Conservation (phyloP, 345 rosid species). For the Aurinia saxatilis region DNA sequence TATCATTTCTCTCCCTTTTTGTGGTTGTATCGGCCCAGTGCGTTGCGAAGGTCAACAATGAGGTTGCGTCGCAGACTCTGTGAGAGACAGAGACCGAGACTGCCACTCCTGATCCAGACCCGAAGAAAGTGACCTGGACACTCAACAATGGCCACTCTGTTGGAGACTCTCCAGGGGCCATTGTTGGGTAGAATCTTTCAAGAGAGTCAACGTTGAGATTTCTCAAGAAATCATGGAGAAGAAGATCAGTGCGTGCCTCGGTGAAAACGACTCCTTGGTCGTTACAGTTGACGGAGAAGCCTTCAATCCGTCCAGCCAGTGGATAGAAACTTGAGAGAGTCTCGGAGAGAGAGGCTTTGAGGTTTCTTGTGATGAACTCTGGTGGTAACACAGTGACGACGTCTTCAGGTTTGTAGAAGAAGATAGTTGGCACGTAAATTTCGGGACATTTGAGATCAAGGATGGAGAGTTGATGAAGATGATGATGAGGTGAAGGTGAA, state of each 20-base stretch:
- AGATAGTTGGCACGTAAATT: not conserved
- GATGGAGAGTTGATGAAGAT: not conserved
- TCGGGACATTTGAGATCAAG: not conserved
- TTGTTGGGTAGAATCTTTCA: slow-evolving; percentile 3
- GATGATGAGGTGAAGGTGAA: not conserved
- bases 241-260: too few relatives aligned
- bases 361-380: not conserved
- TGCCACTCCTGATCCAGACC: too few relatives aligned
- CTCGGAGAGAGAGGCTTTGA: too few relatives aligned
- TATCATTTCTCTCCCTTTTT: not conserved
- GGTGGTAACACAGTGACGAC: not conserved
- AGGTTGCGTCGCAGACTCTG: slow-evolving; percentile 34
- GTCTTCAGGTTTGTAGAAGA: not conserved
- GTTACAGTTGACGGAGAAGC: slow-evolving; percentile 23
- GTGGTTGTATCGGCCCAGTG: slow-evolving; percentile 2
- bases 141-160: too few relatives aligned
- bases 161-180: too few relatives aligned
- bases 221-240: too few relatives aligned
- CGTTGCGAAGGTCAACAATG: slow-evolving; percentile 15
- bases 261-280: too few relatives aligned
- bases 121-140: too few relatives aligned
- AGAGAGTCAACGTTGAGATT: not conserved
- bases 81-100: too few relatives aligned
- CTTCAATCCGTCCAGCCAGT: slow-evolving; percentile 36
- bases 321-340: slow-evolving; percentile 39